These are phyloP conservation scores for Cicer judaicum DNA, from an alignment of 306 rosid genomes.

Conservation along the genomic window DNA sequence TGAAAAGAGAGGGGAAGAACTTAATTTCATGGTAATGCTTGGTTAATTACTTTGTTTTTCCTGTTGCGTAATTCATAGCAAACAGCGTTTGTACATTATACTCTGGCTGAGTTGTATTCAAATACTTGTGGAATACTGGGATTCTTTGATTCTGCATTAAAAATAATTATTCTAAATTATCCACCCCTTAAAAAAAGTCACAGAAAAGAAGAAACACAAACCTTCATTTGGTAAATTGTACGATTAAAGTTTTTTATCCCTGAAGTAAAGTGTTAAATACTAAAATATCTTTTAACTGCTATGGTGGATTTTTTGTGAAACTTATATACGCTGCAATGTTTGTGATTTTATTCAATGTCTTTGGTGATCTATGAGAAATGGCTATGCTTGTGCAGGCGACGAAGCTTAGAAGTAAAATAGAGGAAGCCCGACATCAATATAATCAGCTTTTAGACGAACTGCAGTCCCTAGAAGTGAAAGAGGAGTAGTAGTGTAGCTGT, in stretches of 20 bases:
- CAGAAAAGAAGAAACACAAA: neutral
- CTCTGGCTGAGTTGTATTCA: neutral
- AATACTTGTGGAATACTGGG: neutral
- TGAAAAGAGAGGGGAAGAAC: slow-evolving; percentile 58
- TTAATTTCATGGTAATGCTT: slow-evolving; percentile 64
- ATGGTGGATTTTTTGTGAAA: slow-evolving; percentile 3
- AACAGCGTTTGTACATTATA: neutral
- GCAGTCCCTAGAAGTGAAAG: slow-evolving; percentile 50
- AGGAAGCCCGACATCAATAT: slow-evolving; percentile 50
- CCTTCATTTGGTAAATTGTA: neutral
- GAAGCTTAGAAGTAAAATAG: slow-evolving; percentile 57
- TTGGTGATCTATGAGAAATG: slow-evolving; percentile 22
- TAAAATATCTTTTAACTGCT: too few relatives aligned
- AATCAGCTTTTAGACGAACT: slow-evolving; percentile 54
- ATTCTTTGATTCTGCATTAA: slow-evolving; percentile 2
- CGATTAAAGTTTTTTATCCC: slow-evolving; percentile 6
- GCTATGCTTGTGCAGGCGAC: slow-evolving; percentile 59
- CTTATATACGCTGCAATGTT: neutral
- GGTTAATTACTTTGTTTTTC: slow-evolving; percentile 32
- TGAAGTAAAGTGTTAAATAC: neutral
- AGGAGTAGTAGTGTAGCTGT: slow-evolving; percentile 49
- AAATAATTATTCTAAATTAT: neutral
- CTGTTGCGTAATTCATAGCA: slow-evolving; percentile 17
- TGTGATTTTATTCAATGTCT: neutral
- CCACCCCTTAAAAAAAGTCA: neutral